Base-by-base conservation (phyloP, 129 eudicot species). In the Tagetes patula region DNA sequence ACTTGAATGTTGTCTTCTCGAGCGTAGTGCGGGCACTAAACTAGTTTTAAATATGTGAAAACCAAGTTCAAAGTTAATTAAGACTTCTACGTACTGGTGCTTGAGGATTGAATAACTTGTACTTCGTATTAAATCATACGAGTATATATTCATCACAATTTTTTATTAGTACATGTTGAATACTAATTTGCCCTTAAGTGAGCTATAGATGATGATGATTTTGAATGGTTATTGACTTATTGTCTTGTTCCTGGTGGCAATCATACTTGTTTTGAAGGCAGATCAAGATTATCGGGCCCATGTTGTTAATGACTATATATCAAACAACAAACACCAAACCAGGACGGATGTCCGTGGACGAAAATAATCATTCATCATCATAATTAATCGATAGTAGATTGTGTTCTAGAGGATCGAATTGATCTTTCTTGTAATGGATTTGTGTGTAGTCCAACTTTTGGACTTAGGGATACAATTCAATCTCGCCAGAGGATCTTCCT, bases 311-410 rank as follows among this genome's bases (percentile, higher is more conserved):
- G 33, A 1, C 49, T 14, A 76, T 20, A 20, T 20, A 20, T 76
- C 52, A 69, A 76, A 69, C 69, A 69, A 68, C 70, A 69, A 27
- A 55, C 75, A 59, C 36, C 53, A 47, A 68, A 54, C 46, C 70
- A 27, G 36, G 71, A 77, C 63, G 47, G 32, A 68, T 46, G 37
- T 59, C 60, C 49, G 45, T 14, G 2, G 69, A 70, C 75, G 46
- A 58, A 68, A 69, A 75, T 30, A 46, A 45, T 41, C 61, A 54
- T 45, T 2, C 11, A 46, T 46, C 67, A 66, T 33, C 43, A 75
- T 75, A 66, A 37, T 62, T 52, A 39, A 37, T 14, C 43, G 47
- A 42, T 42, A 42, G 32, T 27, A 58, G 47, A 59, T 13, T 10
- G 32, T 43, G 27, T 59, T 65, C 14, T 13, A 33, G 27, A 46